A percentile compares a stretch with the other conserved stretches of the same genome.
phyloP scores from a whole-genome alignment of 768 basidiomycete genomes.

The Solioccasus polychromus region DNA sequence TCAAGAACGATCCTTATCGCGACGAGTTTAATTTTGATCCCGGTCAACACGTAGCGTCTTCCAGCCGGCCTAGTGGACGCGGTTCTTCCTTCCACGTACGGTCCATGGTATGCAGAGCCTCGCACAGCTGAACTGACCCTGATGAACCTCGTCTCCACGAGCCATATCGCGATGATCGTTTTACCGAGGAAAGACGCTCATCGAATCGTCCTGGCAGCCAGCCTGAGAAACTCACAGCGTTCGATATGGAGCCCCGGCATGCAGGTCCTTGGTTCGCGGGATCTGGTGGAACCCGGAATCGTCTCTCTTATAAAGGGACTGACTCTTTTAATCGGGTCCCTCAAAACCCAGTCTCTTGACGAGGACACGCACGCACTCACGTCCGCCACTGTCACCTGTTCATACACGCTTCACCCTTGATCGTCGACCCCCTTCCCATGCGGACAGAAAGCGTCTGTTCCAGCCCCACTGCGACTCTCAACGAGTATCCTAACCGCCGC shows the following conservation, averaged over 20 bases:
- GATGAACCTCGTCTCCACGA: not conserved
- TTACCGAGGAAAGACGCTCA: constrained; percentile 7
- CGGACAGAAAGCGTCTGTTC: constrained; percentile 12
- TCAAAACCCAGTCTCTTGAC: constrained; percentile 1
- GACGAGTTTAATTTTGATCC: not conserved
- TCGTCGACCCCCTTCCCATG: constrained; percentile 7
- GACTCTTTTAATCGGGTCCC: not conserved
- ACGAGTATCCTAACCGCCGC: constrained; percentile 12
- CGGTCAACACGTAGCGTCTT: not conserved
- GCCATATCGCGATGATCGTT: not conserved
- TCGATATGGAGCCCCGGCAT: constrained; percentile 1
- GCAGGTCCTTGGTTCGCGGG: constrained; percentile 11
- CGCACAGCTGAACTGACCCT: not conserved
- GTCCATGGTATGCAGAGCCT: not conserved
- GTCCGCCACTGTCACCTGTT: not conserved
- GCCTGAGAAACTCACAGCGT: constrained; percentile 11
- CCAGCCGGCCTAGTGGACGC: too few relatives aligned
- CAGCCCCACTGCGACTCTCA: constrained; percentile 9
- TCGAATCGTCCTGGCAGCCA: not conserved
- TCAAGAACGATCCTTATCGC: not conserved
- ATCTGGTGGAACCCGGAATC: constrained; percentile 1
- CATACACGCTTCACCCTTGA: not conserved
- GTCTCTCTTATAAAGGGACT: constrained; percentile 17
- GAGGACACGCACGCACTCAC: constrained; percentile 1
- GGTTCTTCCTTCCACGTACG: too few relatives aligned